These are phyloP conservation scores for Elsinoe arachidis DNA, from an alignment of 2,329 filamentous ascomycete species.

Conservation along the genomic window DNA sequence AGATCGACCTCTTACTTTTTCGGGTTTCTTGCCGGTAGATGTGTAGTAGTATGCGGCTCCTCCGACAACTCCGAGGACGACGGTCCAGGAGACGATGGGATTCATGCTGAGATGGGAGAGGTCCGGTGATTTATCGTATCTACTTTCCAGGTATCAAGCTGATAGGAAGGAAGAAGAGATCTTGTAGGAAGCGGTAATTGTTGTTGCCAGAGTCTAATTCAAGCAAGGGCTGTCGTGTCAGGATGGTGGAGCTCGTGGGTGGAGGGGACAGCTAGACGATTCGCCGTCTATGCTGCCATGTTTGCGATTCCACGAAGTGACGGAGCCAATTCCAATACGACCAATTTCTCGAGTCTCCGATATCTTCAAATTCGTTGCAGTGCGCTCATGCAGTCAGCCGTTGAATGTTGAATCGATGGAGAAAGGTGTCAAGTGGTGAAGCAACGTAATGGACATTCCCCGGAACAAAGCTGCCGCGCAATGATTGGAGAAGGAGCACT, in stretches of 20 bases:
- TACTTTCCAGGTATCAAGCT: too few relatives aligned
- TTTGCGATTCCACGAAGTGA: not conserved
- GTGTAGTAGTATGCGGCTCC: conserved; percentile 23
- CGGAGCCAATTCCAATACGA: not conserved
- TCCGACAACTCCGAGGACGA: conserved; percentile 19
- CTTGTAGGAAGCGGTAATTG: not conserved
- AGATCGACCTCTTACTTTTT: conserved; percentile 13
- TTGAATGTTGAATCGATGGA: not conserved
- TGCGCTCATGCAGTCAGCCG: conserved; percentile 1
- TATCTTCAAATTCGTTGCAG: not conserved
- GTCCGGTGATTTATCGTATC: too few relatives aligned
- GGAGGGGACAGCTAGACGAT: conserved; percentile 5
- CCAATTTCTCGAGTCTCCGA: not conserved
- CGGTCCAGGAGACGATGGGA: conserved; percentile 23
- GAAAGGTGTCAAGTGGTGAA: conserved; percentile 8
- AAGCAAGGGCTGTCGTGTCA: conserved; percentile 5
- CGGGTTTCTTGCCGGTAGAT: conserved; percentile 15
- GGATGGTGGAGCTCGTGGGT: not conserved
- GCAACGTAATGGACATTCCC: conserved; percentile 9
- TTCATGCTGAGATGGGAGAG: conserved; percentile 18
- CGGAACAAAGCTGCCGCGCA: not conserved
- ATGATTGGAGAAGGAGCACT: conserved; percentile 2
- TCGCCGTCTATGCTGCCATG: not conserved
- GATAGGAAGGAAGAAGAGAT: not conserved
- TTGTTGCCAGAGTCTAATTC: not conserved